Evolutionary conservation across 768 basidiomycete genomes (phyloP).

Genomic region (Lactarius trivialis): DNA sequence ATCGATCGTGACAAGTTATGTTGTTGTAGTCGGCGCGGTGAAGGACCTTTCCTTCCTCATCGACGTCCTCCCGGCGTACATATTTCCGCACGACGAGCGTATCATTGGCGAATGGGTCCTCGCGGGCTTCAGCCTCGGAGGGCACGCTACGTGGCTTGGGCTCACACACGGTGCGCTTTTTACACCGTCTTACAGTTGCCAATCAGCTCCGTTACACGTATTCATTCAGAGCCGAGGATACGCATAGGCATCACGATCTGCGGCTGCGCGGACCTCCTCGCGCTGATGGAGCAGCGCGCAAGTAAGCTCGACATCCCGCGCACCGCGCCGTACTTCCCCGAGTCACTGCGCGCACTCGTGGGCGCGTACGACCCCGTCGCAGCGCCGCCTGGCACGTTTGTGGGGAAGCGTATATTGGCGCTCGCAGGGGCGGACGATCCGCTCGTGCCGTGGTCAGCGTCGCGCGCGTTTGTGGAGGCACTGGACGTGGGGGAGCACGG

Average conservation of each 20-base stretch:
- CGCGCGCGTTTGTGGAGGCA: conserved; percentile 28
- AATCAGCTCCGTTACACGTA: background rate
- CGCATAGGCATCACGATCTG: conserved; percentile 39
- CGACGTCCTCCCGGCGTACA: conserved; percentile 66
- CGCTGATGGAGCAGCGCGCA: conserved; percentile 54
- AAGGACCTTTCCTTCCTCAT: conserved; percentile 75
- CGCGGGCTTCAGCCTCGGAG: conserved; percentile 75
- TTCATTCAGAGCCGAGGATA: conserved; percentile 36
- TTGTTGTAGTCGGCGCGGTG: conserved; percentile 51
- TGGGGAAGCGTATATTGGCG: conserved; percentile 67
- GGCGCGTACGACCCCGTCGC: conserved; percentile 39
- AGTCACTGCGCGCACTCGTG: conserved; percentile 44
- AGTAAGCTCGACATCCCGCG: conserved; percentile 36
- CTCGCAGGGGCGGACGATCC: conserved; percentile 48
- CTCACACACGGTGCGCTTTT: conserved; percentile 42
- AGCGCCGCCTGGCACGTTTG: conserved; percentile 47
- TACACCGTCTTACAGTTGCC: conserved; percentile 30
- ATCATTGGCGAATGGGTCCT: conserved; percentile 62
- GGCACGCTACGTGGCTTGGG: conserved; percentile 75
- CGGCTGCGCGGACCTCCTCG: conserved; percentile 65
- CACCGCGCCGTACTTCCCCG: conserved; percentile 52
- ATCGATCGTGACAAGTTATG: background rate
- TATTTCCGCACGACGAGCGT: conserved; percentile 64
- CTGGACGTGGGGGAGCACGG: conserved; percentile 29
- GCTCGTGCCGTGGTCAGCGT: conserved; percentile 32